Percentiles rank a stretch among this genome's conserved stretches.
phyloP scores from a whole-genome alignment of 176 grass and related monocot species.

The Avena eriantha region DNA sequence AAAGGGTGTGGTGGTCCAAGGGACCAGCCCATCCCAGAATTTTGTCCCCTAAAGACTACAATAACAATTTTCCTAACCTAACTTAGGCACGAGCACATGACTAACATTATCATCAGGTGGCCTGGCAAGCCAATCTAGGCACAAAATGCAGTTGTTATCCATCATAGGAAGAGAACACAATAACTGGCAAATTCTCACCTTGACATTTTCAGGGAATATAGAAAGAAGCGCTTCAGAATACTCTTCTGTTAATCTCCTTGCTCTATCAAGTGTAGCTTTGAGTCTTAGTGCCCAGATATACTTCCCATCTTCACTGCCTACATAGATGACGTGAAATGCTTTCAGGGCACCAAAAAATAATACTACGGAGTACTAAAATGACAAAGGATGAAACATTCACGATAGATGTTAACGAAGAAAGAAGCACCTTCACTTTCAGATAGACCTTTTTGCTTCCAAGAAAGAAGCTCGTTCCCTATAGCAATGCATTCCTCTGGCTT shows the following conservation, averaged over 20 bases:
- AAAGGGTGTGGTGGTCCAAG: too few relatives aligned
- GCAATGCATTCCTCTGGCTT: conserved; percentile 79
- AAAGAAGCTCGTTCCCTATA: conserved; percentile 81
- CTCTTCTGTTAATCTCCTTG: conserved; percentile 89
- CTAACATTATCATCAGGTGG: conserved; percentile 24
- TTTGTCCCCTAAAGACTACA: not conserved
- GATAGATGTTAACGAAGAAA: conserved; percentile 30
- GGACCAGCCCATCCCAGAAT: too few relatives aligned
- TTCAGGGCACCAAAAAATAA: conserved; percentile 24
- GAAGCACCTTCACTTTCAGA: conserved; percentile 77
- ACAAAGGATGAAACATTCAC: not conserved
- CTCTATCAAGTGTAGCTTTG: conserved; percentile 92
- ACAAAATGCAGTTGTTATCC: conserved; percentile 13
- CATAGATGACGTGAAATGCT: conserved; percentile 41
- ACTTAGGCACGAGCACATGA: not conserved
- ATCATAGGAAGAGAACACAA: not conserved
- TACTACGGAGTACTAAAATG: not conserved
- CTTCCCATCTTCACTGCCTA: conserved; percentile 85
- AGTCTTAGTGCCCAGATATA: conserved; percentile 91
- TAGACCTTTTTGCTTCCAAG: conserved; percentile 81
- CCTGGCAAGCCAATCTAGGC: not conserved
- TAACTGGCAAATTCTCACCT: conserved; percentile 49
- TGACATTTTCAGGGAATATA: conserved; percentile 90
- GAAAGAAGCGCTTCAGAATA: conserved; percentile 92
- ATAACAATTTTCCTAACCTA: not conserved